Evolutionary conservation across 176 grass and related monocot genomes (phyloP).

Genomic region (Zoysia japonica): DNA sequence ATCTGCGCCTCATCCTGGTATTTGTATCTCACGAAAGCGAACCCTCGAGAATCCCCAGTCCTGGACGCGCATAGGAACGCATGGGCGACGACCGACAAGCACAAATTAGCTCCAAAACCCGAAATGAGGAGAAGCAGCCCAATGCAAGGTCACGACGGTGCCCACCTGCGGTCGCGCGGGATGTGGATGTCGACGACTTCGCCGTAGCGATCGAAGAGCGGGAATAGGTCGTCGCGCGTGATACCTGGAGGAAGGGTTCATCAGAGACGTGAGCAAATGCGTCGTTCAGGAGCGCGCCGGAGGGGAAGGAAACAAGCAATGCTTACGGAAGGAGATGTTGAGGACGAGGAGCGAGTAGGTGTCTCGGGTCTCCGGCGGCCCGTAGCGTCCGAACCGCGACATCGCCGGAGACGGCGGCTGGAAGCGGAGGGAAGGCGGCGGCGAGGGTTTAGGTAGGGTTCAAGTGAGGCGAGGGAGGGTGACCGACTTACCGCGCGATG

Average conservation of each 20-base stretch:
- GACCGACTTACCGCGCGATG: no score
- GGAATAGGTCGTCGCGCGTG: slow-evolving; percentile 71
- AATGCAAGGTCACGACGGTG: not conserved
- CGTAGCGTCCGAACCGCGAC: slow-evolving; percentile 70
- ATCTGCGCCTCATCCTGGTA: slow-evolving; percentile 76
- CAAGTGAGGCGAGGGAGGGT: not conserved
- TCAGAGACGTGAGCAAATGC: not conserved
- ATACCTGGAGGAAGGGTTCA: slow-evolving; percentile 52
- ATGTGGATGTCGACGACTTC: slow-evolving; percentile 75
- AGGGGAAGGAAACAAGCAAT: not conserved
- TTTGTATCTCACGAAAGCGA: slow-evolving; percentile 90
- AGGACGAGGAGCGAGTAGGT: slow-evolving; percentile 83
- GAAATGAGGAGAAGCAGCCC: not conserved
- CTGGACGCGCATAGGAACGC: slow-evolving; percentile 34
- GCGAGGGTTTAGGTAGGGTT: slow-evolving; percentile 28
- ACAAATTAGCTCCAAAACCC: slow-evolving; percentile 9
- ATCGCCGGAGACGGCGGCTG: slow-evolving; percentile 39
- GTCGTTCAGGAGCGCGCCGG: not conserved
- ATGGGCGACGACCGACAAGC: slow-evolving; percentile 5
- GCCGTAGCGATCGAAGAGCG: slow-evolving; percentile 77
- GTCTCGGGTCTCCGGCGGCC: slow-evolving; percentile 60
- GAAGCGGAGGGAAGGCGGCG: not conserved
- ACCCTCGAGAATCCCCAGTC: slow-evolving; percentile 75
- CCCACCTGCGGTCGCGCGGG: slow-evolving; percentile 74
- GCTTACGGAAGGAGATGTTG: slow-evolving; percentile 72